Evolutionary conservation across 441 rosid species (phyloP).

Genomic region (Jatropha podagrica): DNA sequence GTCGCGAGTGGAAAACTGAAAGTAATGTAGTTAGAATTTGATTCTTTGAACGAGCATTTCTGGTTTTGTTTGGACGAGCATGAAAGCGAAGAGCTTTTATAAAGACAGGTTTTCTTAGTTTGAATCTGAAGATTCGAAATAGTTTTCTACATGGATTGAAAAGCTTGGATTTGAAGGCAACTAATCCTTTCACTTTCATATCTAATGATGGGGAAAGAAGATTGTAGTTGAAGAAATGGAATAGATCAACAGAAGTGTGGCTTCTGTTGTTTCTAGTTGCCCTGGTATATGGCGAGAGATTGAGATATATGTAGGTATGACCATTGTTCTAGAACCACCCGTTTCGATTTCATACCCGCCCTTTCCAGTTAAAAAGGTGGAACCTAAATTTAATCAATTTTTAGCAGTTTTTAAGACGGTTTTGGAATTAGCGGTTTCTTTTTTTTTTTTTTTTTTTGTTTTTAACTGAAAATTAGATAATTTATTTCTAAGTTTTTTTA

Average conservation of each 20-base stretch:
- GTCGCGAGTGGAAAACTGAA: slow-evolving; percentile 25
- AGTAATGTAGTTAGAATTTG: neutral
- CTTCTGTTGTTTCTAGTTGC: slow-evolving; percentile 5
- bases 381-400: too few relatives aligned
- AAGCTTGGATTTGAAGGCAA: slow-evolving; percentile 65
- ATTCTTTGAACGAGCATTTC: slow-evolving; percentile 23
- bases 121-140: slow-evolving; percentile 42
- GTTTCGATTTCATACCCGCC: too few relatives aligned
- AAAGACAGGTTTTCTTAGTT: slow-evolving; percentile 47
- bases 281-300: too few relatives aligned
- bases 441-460: too few relatives aligned
- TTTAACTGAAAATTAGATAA: too few relatives aligned
- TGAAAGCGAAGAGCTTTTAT: slow-evolving; percentile 36
- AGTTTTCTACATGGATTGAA: slow-evolving; percentile 51
- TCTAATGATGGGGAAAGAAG: slow-evolving; percentile 27
- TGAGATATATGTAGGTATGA: too few relatives aligned
- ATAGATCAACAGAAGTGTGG: neutral
- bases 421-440: too few relatives aligned
- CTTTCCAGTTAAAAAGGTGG: too few relatives aligned
- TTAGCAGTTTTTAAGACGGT: too few relatives aligned
- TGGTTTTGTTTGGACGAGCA: slow-evolving; percentile 18
- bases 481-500: too few relatives aligned
- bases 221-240: slow-evolving; percentile 28
- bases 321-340: too few relatives aligned
- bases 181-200: slow-evolving; percentile 54